Percentiles rank a stretch among this genome's conserved stretches.
Evolutionary conservation across 1,284 basidiomycete genomes (phyloP).

Genomic region (Ceratorhiza oryzae-sativae): DNA sequence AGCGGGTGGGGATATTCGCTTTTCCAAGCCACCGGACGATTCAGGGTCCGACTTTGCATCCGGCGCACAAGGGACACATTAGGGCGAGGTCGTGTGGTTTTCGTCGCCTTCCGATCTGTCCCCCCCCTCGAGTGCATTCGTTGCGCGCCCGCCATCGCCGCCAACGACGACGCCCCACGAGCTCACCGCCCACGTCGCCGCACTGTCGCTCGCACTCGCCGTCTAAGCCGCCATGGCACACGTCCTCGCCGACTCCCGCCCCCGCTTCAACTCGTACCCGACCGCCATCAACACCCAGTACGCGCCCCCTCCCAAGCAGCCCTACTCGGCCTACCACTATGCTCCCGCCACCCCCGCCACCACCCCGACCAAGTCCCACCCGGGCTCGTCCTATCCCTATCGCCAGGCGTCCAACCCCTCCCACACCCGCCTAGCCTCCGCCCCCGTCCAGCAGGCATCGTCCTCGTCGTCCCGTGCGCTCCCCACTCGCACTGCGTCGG

Average conservation of each 20-base stretch:
- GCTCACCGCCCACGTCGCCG: conserved; percentile 29
- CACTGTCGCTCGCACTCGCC: not conserved
- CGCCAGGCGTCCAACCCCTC: conserved; percentile 9
- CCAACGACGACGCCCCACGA: conserved; percentile 37
- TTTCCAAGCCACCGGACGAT: conserved; percentile 9
- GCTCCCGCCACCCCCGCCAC: conserved; percentile 24
- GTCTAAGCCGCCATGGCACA: conserved; percentile 14
- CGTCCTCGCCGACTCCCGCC: conserved; percentile 28
- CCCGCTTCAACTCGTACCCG: conserved; percentile 35
- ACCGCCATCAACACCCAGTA: conserved; percentile 31
- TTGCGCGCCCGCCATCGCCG: conserved; percentile 32
- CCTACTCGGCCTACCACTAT: not conserved
- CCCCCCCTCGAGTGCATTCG: conserved; percentile 31
- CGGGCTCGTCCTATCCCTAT: not conserved
- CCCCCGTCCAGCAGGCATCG: conserved; percentile 9
- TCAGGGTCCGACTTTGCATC: not conserved
- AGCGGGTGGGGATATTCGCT: not conserved
- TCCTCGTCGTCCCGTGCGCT: conserved; percentile 11
- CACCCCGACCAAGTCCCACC: conserved; percentile 24
- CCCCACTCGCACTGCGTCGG: conserved; percentile 15
- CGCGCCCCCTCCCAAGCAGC: conserved; percentile 4
- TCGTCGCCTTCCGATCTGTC: conserved; percentile 9
- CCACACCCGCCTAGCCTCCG: conserved; percentile 19
- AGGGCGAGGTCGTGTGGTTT: not conserved
- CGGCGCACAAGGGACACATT: conserved; percentile 9